phyloP scores from a whole-genome alignment of 2,329 filamentous ascomycete genomes.

The Pseudocercospora pini-densiflorae region DNA sequence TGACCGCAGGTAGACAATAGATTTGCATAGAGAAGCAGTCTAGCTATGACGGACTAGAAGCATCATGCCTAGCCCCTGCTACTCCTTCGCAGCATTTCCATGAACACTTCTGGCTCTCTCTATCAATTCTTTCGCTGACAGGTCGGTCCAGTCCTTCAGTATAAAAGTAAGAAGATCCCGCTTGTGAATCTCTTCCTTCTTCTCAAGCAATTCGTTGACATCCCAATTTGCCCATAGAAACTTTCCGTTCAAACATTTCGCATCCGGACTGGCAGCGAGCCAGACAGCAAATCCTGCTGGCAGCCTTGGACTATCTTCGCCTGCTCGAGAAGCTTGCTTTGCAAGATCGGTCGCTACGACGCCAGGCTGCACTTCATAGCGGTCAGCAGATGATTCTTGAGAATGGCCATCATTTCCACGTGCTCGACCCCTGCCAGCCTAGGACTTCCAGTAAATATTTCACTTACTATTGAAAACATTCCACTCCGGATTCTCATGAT shows the following conservation, averaged over 20 bases:
- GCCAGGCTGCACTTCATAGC: constrained; percentile 19
- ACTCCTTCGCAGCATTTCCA: constrained; percentile 12
- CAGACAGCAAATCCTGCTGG: constrained; percentile 38
- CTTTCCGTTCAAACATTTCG: constrained; percentile 23
- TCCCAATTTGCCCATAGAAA: constrained; percentile 31
- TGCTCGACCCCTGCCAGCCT: too few relatives aligned
- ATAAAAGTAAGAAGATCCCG: constrained; percentile 9
- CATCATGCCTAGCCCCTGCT: not conserved
- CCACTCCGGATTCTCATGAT: constrained; percentile 12
- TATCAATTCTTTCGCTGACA: constrained; percentile 13
- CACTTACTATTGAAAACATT: constrained; percentile 16
- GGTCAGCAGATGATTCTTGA: too few relatives aligned
- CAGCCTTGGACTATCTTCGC: constrained; percentile 22
- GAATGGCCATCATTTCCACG: too few relatives aligned
- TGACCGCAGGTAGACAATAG: constrained; percentile 41
- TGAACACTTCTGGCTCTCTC: constrained; percentile 17
- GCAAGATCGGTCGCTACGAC: constrained; percentile 25
- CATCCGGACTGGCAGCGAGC: constrained; percentile 42
- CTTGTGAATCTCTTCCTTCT: constrained; percentile 17
- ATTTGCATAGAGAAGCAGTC: not conserved
- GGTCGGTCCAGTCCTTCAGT: constrained; percentile 16
- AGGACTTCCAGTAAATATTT: too few relatives aligned
- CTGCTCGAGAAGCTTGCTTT: constrained; percentile 20
- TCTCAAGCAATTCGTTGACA: constrained; percentile 21
- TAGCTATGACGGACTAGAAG: not conserved